Percentiles rank a stretch among this genome's conserved stretches.
phyloP scores from a whole-genome alignment of 805 yeast genomes.

The Yamadazyma laniorum region DNA sequence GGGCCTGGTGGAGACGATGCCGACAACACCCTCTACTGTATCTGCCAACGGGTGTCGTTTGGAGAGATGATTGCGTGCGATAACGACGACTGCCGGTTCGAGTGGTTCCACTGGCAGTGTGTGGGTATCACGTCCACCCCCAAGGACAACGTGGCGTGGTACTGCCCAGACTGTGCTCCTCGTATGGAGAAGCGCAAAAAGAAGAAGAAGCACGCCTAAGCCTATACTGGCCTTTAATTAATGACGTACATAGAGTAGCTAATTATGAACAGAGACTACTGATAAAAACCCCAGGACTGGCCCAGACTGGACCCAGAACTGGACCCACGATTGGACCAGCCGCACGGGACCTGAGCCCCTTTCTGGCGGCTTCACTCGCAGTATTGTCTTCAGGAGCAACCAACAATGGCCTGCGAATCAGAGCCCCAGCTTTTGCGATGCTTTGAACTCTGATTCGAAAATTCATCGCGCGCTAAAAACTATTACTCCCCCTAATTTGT shows the following conservation, averaged over 20 bases:
- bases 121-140: slow-evolving; percentile 90
- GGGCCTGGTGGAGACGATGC: slow-evolving; percentile 41
- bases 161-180: slow-evolving; percentile 78
- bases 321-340: too few species aligned
- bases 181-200: slow-evolving; percentile 45
- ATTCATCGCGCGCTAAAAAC: slow-evolving; percentile 4
- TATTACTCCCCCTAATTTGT: neutral
- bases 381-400: too few species aligned
- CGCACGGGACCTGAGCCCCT: too few species aligned
- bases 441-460: slow-evolving; percentile 10
- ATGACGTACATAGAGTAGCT: too few species aligned
- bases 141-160: slow-evolving; percentile 79
- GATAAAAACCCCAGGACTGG: too few species aligned
- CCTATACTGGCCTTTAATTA: too few species aligned
- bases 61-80: slow-evolving; percentile 99
- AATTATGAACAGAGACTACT: too few species aligned
- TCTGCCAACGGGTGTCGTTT: slow-evolving; percentile 91
- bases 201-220: slow-evolving; percentile 29
- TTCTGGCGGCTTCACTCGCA: too few species aligned
- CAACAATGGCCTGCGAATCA: too few species aligned
- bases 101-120: slow-evolving; percentile 97
- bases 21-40: slow-evolving; percentile 63
- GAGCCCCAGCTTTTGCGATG: slow-evolving; percentile 7
- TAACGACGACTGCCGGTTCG: slow-evolving; percentile 79
- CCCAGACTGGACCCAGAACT: too few species aligned